Evolutionary conservation across 768 basidiomycete genomes (phyloP), one percentile per base, ranked within the genome.

Genomic region (Hericium rajendrae): DNA sequence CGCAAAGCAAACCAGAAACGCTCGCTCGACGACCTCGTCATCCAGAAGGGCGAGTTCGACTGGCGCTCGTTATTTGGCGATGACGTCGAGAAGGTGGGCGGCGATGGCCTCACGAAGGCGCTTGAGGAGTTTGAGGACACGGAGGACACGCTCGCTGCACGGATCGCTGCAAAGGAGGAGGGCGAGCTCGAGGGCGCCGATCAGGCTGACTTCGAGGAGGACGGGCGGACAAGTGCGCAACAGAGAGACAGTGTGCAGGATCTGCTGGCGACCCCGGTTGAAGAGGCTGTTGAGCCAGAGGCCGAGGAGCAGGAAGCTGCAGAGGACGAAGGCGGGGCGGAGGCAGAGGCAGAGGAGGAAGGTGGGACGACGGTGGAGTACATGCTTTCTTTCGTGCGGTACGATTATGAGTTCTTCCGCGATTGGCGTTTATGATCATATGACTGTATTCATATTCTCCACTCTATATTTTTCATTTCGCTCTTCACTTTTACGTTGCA

Each of bases 1-100:
- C 86, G 86, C 60, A 97, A 95, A 69, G 94, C 94, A n/a, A 94
- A 98, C 64, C 94, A 98, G 73, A 98, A 98, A 71, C 86, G 94
- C 53, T 83, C 87, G 9, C 74, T 98, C 57, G 92, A 97, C 68
- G 86, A 82, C 59, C 76, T 97, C 53, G 92, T 97, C 63, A 97
- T 97, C 57, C 91, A 94, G 67, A 85, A 84, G 65, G 94, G 94
- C 49, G 91, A 88, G 69, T 97, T 97, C 66, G 93, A 97, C 70
- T 95, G 94, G 94, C 82, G 91, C 52, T 79, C 86, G 41, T 73
- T 95, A 60, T 83, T 97, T 65, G 78, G 76, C 40, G 88, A 88
- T 57, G 80, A 81, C 51, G 60, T 65, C 48, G 49, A 51, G 10
- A 74, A 73, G 24, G 68, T 67, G 37, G 86, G 81, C 12, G 57